These are phyloP conservation scores for Epichloe amarillans DNA, from an alignment of 2,329 filamentous ascomycete genomes.

Conservation along the genomic window DNA sequence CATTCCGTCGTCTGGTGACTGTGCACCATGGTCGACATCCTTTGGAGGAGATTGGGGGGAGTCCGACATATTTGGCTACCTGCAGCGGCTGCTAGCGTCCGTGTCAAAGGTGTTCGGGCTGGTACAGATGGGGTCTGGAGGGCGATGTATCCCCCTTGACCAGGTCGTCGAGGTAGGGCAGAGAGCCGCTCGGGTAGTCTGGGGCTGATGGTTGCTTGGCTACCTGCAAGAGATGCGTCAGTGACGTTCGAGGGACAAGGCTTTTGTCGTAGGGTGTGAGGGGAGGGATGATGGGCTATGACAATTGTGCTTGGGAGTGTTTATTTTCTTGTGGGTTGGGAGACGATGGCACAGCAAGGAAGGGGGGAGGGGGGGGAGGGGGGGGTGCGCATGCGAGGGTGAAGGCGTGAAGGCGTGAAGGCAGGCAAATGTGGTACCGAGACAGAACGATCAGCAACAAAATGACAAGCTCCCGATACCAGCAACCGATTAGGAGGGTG, in stretches of 20 bases:
- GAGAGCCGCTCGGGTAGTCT: constrained; percentile 25
- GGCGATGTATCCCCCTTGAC: constrained; percentile 46
- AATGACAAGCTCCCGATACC: background rate
- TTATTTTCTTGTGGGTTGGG: constrained; percentile 6
- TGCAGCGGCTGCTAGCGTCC: constrained; percentile 51
- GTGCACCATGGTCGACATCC: constrained; percentile 86
- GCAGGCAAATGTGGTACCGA: background rate
- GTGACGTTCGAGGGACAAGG: constrained; percentile 20
- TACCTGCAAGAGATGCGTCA: constrained; percentile 43
- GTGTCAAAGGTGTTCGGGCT: constrained; percentile 43
- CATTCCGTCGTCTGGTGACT: constrained; percentile 94
- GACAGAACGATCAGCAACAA: background rate
- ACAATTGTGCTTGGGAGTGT: constrained; percentile 7
- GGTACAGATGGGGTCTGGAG: constrained; percentile 34
- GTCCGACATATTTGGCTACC: constrained; percentile 83
- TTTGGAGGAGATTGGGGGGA: constrained; percentile 75
- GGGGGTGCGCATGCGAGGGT: constrained; percentile 2
- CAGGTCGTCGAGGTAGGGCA: constrained; percentile 40
- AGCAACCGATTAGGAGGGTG: background rate
- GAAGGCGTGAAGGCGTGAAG: background rate
- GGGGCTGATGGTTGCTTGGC: constrained; percentile 23
- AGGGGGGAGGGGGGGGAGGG: background rate
- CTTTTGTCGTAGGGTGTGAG: constrained; percentile 12
- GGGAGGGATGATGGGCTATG: constrained; percentile 5
- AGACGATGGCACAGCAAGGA: constrained; percentile 6